These are phyloP conservation scores for Lipomyces starkeyi DNA, from an alignment of 805 yeast genomes.

Conservation along the genomic window DNA sequence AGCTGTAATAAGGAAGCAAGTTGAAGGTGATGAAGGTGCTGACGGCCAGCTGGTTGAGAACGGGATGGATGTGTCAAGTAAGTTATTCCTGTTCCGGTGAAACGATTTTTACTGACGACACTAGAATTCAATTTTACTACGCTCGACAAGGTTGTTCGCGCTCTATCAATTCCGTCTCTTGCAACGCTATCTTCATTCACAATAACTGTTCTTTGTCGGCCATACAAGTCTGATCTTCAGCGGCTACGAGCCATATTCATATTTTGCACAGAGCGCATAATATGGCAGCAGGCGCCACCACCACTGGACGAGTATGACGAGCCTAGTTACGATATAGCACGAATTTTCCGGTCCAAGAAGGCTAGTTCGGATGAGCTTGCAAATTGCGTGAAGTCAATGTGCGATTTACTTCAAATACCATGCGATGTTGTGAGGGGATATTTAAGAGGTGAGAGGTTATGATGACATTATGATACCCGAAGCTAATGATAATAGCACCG, in stretches of 20 bases:
- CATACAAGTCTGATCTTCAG: constrained; percentile 61
- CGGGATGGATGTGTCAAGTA: constrained; percentile 31
- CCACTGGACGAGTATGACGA: constrained; percentile 40
- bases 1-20: constrained; percentile 20
- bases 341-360: constrained; percentile 52
- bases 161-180: constrained; percentile 38
- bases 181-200: constrained; percentile 63
- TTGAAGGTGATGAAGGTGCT: constrained; percentile 42
- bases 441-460: constrained; percentile 55
- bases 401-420: constrained; percentile 70
- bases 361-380: constrained; percentile 77
- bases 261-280: constrained; percentile 66
- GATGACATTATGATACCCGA: neutral
- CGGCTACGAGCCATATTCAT: constrained; percentile 68
- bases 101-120: neutral
- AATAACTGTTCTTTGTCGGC: constrained; percentile 57
- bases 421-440: constrained; percentile 83
- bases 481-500: constrained; percentile 54
- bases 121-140: constrained; percentile 26
- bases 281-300: constrained; percentile 46
- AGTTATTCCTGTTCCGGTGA: neutral
- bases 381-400: constrained; percentile 73
- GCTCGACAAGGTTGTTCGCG: constrained; percentile 32
- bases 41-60: constrained; percentile 34
- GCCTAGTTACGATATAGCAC: constrained; percentile 34